Conservation (phyloP, 371 early-diverging fungal species). For the Mortierella sp. region DNA sequence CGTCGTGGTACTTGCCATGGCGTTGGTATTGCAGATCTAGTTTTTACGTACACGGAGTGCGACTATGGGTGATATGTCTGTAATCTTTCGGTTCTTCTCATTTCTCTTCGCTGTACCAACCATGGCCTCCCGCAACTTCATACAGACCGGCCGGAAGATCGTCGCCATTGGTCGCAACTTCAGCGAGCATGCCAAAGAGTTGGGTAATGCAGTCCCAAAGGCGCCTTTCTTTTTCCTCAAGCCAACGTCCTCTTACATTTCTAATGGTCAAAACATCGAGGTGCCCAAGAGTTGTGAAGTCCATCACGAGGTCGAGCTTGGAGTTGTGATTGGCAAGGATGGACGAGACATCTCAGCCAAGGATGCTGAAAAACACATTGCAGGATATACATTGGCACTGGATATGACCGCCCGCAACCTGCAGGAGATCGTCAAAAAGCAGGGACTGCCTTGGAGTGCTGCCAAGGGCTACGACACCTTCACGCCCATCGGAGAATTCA, state of each 20-base stretch:
- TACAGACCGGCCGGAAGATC: slow-evolving; percentile 84
- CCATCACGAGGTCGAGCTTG: slow-evolving; percentile 97
- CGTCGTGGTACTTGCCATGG: no score
- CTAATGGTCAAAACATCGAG: slow-evolving; percentile 79
- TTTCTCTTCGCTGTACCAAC: neutral
- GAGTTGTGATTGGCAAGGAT: slow-evolving; percentile 89
- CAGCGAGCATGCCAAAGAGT: slow-evolving; percentile 93
- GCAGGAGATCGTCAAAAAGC: slow-evolving; percentile 83
- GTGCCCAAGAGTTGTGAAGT: slow-evolving; percentile 84
- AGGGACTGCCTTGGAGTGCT: slow-evolving; percentile 91
- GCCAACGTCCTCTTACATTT: slow-evolving; percentile 89
- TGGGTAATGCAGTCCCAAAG: slow-evolving; percentile 90
- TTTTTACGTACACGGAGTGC: no score
- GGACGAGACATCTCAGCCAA: slow-evolving; percentile 79
- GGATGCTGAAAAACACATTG: slow-evolving; percentile 65
- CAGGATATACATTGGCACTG: slow-evolving; percentile 90
- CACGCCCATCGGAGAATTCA: slow-evolving; percentile 89
- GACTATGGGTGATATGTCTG: no score
- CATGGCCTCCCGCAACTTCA: slow-evolving; percentile 67
- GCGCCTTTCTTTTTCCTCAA: slow-evolving; percentile 95
- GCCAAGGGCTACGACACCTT: slow-evolving; percentile 97
- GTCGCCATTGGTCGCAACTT: slow-evolving; percentile 94
- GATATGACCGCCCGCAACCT: slow-evolving; percentile 93
- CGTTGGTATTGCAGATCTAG: no score
- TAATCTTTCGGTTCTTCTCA: no score